Percentiles rank a stretch among this genome's conserved stretches.
These are phyloP conservation scores for Helotiales sp. DNA, from an alignment of 2,329 filamentous ascomycete species.

Conservation along the genomic window DNA sequence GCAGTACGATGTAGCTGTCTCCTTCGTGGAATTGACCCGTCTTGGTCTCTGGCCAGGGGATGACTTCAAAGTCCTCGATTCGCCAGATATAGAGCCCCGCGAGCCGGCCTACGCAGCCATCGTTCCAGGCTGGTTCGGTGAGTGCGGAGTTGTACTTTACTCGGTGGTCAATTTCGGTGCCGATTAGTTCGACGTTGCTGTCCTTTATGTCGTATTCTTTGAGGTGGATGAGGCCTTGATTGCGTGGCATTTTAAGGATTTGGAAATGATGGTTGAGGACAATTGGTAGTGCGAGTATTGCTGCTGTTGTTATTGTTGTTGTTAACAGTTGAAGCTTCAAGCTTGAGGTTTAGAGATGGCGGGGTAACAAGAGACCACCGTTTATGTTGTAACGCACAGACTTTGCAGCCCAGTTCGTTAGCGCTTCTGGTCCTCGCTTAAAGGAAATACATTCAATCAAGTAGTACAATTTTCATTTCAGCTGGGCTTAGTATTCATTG, in stretches of 20 bases:
- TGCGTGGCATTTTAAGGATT: conserved; percentile 57
- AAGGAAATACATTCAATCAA: too few species aligned
- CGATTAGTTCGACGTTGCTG: conserved; percentile 70
- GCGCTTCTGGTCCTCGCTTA: too few species aligned
- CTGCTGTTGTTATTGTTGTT: background rate
- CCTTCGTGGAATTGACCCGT: conserved; percentile 69
- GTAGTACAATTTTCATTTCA: too few species aligned
- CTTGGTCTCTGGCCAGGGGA: conserved; percentile 61
- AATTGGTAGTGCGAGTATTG: background rate
- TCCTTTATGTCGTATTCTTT: conserved; percentile 71
- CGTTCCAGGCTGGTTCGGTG: conserved; percentile 71
- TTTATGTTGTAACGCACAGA: too few species aligned
- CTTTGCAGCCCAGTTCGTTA: too few species aligned
- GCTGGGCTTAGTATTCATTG: too few species aligned
- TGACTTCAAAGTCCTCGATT: conserved; percentile 69
- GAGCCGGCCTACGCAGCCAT: conserved; percentile 56
- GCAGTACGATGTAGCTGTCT: conserved; percentile 70
- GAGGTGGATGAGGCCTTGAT: conserved; percentile 64
- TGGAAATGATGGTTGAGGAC: too few species aligned
- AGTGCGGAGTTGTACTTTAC: conserved; percentile 70
- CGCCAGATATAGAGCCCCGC: conserved; percentile 67
- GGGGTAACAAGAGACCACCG: too few species aligned
- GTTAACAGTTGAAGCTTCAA: background rate
- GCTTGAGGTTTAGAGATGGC: background rate
- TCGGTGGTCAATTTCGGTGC: conserved; percentile 66